Evolutionary conservation across 257 asterid genomes (phyloP).

Genomic region (Solanum phureja): DNA sequence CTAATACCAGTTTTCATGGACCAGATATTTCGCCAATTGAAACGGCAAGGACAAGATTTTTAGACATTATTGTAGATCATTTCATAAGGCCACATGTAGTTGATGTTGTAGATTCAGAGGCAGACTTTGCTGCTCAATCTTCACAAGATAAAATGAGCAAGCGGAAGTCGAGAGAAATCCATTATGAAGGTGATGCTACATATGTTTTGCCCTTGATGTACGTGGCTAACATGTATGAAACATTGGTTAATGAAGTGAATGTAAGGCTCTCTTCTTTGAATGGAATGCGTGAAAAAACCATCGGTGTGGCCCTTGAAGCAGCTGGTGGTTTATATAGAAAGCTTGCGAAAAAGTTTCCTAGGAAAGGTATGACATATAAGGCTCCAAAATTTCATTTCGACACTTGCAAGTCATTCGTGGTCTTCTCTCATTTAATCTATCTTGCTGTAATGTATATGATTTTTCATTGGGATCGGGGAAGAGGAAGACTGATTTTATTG

Average conservation of each 20-base stretch:
- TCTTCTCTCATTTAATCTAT: neutral
- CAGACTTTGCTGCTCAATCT: constrained; percentile 52
- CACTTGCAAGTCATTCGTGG: neutral
- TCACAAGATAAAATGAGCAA: constrained; percentile 50
- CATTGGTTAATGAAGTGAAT: constrained; percentile 81
- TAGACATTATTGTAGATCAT: constrained; percentile 70
- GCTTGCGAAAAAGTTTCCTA: constrained; percentile 84
- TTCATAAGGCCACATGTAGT: constrained; percentile 58
- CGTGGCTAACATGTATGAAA: constrained; percentile 85
- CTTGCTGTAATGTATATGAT: neutral
- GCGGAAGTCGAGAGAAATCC: constrained; percentile 58
- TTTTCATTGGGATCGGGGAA: neutral
- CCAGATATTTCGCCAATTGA: constrained; percentile 94
- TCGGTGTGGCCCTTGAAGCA: constrained; percentile 99
- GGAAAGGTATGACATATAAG: constrained; percentile 46
- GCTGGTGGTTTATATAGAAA: constrained; percentile 97
- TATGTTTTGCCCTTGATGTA: constrained; percentile 93
- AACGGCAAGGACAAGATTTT: constrained; percentile 82
- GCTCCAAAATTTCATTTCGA: neutral
- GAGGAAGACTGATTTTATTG: neutral
- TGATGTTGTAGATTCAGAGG: constrained; percentile 56
- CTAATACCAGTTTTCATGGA: constrained; percentile 20
- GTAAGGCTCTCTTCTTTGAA: constrained; percentile 59
- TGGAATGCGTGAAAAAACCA: constrained; percentile 81
- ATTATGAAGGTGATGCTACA: constrained; percentile 81